Base-by-base conservation (phyloP, 2,329 filamentous ascomycete genomes). In the Colletotrichum orchidophilum region DNA sequence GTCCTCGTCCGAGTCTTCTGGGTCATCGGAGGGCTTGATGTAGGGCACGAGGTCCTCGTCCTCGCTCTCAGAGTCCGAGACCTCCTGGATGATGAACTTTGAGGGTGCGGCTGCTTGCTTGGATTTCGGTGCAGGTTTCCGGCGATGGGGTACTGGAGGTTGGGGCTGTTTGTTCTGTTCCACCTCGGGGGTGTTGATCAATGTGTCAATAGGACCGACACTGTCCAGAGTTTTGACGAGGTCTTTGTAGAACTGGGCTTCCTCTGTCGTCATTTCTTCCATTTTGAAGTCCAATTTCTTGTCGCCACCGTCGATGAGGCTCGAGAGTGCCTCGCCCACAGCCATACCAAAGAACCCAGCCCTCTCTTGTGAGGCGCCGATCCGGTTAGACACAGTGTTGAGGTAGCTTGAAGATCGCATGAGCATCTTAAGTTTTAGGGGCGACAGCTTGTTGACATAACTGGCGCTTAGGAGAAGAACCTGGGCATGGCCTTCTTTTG, bases 1-100 rank as follows among this genome's bases (percentile, higher is more conserved):
- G 76, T 99, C 97, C 46, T 98, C 95, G 68, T 98, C 95, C 0
- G 94, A 96, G 78, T 99, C 96, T 78, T 97, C 94, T 0, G 91
- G 88, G 75, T 99, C 96, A 1, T 93, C 95, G 76, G 94, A 94
- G 0, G 94, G 94, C 79, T 97, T 98, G 15, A 89, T 88, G 75
- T 98, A 97, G 1, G 94, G 89, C 2, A 90, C 84, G 1, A 98
- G 84, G 71, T 93, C 93, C 18, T 92, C 89, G 35, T 90, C 88
- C 55, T 91, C 90, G 9, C 86, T 86, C 1, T 88, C 87, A 2
- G 87, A 87, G 11, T 88, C 87, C 27, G 87, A 84, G 11, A 95
- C 79, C 76, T 94, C 92, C 80, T 95, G 88, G 18, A 92, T 90
- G 21, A 92, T 84, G 24, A 90, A 84, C 70, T 81, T 77, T 82